Evolutionary conservation across 192 early-diverging fungal species (phyloP), one percentile per base, ranked within the genome.

Genomic region (Entrophospora sp.): DNA sequence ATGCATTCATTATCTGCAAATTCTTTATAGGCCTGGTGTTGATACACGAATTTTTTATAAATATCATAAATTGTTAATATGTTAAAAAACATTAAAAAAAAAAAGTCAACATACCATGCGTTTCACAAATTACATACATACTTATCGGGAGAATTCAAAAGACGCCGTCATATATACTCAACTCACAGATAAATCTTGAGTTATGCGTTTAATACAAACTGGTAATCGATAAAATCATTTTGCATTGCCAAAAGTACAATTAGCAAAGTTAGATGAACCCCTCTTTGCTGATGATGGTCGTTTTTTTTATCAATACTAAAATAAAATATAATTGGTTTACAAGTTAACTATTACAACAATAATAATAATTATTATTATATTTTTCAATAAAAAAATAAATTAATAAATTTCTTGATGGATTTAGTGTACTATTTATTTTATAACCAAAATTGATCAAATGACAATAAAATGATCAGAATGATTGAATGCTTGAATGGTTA

Each of bases 61-160:
- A 49, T 12, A 27, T 32, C 60, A 36, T 22, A 27, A 40, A 45
- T 1, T 16, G 18, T 46, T n/a, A n/a, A n/a, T n/a, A n/a, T n/a
- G 7, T 35, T 61, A 38, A 35, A 24, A 8, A 10, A 6, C 8
- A 44, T 27, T 5, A 36, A 35, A 35, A 31, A 70, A 2, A 3
- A 38, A 20, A 34, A 35, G 18, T 0, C 5, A 12, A n/a, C 60
- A 61, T 74, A 89, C 89, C 91, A 71, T 98, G 95, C 4, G 94
- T 87, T 73, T 98, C 95, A 74, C 96, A 98, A 64, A 98, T 91
- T 91, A 78, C 88, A 90, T 14, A 69, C 60, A 70, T 96, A 96
- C 44, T 76, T 71, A 28, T 89, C 64, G n/a, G 82, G 76, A 43
- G 95, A 94, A 73, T 98, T 89, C 93, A 98, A 77, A 94, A 98